Conservation (phyloP, 345 rosid genomes). For the Excoecaria agallocha region DNA sequence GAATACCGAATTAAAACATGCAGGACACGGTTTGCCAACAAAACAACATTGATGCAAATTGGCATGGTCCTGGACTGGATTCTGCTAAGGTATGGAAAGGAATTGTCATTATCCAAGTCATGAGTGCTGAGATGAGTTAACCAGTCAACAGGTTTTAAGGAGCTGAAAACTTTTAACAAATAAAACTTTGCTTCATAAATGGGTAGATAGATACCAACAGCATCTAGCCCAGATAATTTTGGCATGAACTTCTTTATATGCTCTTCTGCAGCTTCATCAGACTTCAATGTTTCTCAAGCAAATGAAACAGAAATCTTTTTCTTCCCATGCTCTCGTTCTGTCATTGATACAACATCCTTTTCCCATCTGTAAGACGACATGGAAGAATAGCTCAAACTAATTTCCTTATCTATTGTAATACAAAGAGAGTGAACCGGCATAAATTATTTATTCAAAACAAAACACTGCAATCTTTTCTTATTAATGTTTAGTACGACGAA, state of each 20-base stretch:
- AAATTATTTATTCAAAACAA: neutral
- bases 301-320: conserved; percentile 62
- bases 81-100: neutral
- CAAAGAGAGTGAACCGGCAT: no score
- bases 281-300: conserved; percentile 88
- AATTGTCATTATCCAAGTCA: neutral
- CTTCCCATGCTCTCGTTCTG: conserved; percentile 60
- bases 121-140: neutral
- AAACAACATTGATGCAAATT: neutral
- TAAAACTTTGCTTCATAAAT: neutral
- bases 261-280: conserved; percentile 86
- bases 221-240: conserved; percentile 75
- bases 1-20: neutral
- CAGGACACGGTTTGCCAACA: neutral
- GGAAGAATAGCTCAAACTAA: no score
- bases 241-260: conserved; percentile 85
- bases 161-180: no score
- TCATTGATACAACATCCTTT: conserved; percentile 65
- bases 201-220: conserved; percentile 55
- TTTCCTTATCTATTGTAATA: no score
- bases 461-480: neutral
- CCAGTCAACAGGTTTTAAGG: no score
- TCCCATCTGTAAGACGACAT: conserved; percentile 57
- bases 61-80: neutral
- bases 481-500: neutral